phyloP scores from a whole-genome alignment of 768 basidiomycete genomes.

The Phaeotremella fagi region DNA sequence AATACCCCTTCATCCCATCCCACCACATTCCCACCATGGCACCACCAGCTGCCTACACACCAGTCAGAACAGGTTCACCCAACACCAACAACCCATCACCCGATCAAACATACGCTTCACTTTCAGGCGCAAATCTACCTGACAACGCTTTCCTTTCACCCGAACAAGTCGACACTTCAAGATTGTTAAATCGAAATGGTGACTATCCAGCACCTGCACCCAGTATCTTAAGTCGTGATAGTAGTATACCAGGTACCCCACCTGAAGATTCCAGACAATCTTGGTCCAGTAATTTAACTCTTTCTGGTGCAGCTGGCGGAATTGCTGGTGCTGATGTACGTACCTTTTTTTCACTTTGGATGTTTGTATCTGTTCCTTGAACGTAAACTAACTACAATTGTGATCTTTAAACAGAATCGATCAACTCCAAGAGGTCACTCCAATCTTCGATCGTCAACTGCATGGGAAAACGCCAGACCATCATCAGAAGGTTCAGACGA shows the following conservation, averaged over 20 bases:
- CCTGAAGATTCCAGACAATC: slow-evolving; percentile 19
- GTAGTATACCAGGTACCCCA: slow-evolving; percentile 30
- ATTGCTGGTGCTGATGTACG: slow-evolving; percentile 25
- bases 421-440: slow-evolving; percentile 14
- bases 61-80: background rate
- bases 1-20: background rate
- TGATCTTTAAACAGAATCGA: background rate
- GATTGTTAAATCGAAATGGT: slow-evolving; percentile 15
- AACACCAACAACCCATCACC: background rate
- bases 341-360: background rate
- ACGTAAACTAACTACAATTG: too few relatives aligned
- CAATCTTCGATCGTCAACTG: slow-evolving; percentile 18
- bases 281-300: slow-evolving; percentile 31
- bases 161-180: slow-evolving; percentile 9
- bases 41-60: background rate
- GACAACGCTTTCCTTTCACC: slow-evolving; percentile 11
- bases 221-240: slow-evolving; percentile 36
- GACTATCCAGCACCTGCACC: slow-evolving; percentile 38
- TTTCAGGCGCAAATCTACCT: slow-evolving; percentile 7
- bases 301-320: slow-evolving; percentile 30
- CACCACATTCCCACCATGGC: background rate
- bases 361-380: too few relatives aligned
- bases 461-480: slow-evolving; percentile 24
- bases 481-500: slow-evolving; percentile 18
- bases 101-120: slow-evolving; percentile 8